Evolutionary conservation across 2,329 filamentous ascomycete genomes (phyloP).

Genomic region (Truncatella angustata): DNA sequence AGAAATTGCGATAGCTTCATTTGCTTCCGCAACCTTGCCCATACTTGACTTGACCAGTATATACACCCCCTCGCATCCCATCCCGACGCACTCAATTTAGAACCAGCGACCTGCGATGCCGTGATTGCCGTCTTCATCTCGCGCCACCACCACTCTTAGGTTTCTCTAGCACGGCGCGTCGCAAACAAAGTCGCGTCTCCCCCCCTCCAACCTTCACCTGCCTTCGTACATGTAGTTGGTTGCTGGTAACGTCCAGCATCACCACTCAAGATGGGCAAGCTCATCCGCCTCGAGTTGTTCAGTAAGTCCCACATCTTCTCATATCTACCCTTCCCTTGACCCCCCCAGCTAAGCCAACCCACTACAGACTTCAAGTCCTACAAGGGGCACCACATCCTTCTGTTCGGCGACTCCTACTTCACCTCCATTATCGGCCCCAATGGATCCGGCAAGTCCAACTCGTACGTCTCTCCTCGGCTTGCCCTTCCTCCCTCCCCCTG

Average conservation of each 20-base stretch:
- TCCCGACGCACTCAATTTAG: neutral
- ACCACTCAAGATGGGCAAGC: slow-evolving; percentile 79
- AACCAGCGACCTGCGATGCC: neutral
- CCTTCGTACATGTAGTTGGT: neutral
- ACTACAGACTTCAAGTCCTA: slow-evolving; percentile 95
- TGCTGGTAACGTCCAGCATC: neutral
- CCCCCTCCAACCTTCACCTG: slow-evolving; percentile 8
- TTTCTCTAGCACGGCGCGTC: slow-evolving; percentile 5
- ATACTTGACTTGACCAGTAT: neutral
- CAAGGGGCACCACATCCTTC: slow-evolving; percentile 89
- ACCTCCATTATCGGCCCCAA: slow-evolving; percentile 99
- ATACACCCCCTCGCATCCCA: neutral
- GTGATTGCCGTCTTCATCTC: no score
- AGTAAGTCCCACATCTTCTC: slow-evolving; percentile 63
- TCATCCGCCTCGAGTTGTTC: slow-evolving; percentile 90
- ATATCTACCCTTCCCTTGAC: slow-evolving; percentile 12
- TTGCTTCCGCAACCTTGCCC: neutral
- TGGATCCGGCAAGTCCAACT: slow-evolving; percentile 99
- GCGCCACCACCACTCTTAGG: no score
- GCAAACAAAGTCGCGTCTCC: slow-evolving; percentile 10
- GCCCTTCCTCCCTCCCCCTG: neutral
- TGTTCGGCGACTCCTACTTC: slow-evolving; percentile 98
- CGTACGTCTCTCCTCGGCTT: slow-evolving; percentile 66
- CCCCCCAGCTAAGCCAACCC: slow-evolving; percentile 22
- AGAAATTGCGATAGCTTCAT: neutral